Evolutionary conservation across 345 rosid genomes (phyloP).

Genomic region (Litchi chinensis): DNA sequence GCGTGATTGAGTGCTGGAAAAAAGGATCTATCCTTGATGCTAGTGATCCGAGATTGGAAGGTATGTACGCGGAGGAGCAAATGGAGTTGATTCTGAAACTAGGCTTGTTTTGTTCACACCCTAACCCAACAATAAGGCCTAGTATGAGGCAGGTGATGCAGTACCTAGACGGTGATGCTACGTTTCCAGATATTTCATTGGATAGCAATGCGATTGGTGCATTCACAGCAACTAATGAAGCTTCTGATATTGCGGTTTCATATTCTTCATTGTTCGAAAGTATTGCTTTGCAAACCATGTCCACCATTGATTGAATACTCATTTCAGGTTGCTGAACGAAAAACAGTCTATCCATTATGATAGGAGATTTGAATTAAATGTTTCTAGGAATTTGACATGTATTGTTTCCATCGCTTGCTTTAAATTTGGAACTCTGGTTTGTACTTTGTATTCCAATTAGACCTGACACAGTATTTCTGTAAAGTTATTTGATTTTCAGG

Average conservation of each 20-base stretch:
- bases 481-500: not conserved
- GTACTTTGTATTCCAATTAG: not conserved
- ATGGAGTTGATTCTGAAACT: slow-evolving; percentile 35
- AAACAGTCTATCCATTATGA: not conserved
- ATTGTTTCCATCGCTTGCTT: not conserved
- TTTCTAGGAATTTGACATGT: not conserved
- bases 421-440: not conserved
- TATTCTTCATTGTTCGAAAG: not conserved
- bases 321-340: slow-evolving; percentile 22
- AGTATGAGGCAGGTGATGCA: slow-evolving; percentile 29
- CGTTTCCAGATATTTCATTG: slow-evolving; percentile 5
- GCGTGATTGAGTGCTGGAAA: slow-evolving; percentile 29
- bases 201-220: not conserved
- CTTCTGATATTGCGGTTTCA: not conserved
- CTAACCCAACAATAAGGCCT: slow-evolving; percentile 27
- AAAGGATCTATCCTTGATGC: slow-evolving; percentile 22
- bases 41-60: slow-evolving; percentile 14
- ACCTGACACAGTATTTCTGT: slow-evolving; percentile 30
- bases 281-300: slow-evolving; percentile 20
- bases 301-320: slow-evolving; percentile 31
- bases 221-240: not conserved
- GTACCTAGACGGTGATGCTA: slow-evolving; percentile 36
- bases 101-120: slow-evolving; percentile 34
- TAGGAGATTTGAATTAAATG: not conserved
- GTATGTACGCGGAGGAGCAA: slow-evolving; percentile 32